Evolutionary conservation across 805 yeast species (phyloP).

Genomic region (Candida montana): DNA sequence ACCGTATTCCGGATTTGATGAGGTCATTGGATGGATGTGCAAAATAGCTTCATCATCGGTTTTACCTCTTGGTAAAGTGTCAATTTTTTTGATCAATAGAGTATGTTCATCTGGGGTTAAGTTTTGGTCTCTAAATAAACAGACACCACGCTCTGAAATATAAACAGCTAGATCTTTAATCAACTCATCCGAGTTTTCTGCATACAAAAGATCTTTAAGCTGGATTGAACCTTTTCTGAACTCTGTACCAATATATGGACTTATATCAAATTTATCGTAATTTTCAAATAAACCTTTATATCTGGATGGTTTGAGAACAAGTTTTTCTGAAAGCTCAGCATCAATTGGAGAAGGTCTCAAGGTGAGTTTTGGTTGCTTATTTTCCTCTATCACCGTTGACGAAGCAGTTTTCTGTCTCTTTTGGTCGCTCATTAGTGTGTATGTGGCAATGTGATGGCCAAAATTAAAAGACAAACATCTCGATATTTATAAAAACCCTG

Average conservation of each 20-base stretch:
- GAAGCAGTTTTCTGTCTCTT: background rate
- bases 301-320: background rate
- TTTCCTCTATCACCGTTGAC: background rate
- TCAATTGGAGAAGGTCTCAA: background rate
- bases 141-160: background rate
- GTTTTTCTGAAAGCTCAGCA: background rate
- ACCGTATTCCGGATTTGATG: slow-evolving; percentile 2
- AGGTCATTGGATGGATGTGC: slow-evolving; percentile 3
- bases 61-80: background rate
- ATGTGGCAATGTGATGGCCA: too few relatives aligned
- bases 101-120: background rate
- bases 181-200: background rate
- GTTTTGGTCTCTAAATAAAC: background rate
- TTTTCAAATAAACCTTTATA: background rate
- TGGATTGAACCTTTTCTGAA: background rate
- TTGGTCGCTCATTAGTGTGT: background rate
- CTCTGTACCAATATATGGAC: background rate
- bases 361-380: background rate
- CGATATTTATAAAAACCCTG: too few relatives aligned
- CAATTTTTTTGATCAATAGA: background rate
- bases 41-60: background rate
- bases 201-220: background rate
- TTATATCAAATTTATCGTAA: background rate
- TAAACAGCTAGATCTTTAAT: background rate
- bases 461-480: too few relatives aligned